Percentiles rank a stretch among this genome's conserved stretches.
These are phyloP conservation scores for Umbelopsis vinacea DNA, from an alignment of 192 early-diverging fungal species.

Conservation along the genomic window DNA sequence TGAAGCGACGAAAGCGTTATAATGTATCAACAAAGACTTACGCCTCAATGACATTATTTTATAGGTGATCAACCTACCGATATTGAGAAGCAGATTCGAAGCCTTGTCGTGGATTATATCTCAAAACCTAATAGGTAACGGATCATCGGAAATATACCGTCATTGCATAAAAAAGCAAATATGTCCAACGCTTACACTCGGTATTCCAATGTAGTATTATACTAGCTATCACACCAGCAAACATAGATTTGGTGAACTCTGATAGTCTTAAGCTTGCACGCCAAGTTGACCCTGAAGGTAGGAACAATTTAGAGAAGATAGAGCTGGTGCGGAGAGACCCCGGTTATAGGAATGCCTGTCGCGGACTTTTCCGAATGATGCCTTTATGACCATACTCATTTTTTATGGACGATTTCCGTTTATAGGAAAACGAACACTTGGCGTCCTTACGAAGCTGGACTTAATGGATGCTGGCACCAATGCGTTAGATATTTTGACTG, in stretches of 20 bases:
- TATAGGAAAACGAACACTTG: slow-evolving; percentile 67
- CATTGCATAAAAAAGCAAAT: neutral
- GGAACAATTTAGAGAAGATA: too few species aligned
- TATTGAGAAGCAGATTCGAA: slow-evolving; percentile 81
- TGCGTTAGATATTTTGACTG: slow-evolving; percentile 78
- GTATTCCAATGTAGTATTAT: slow-evolving; percentile 60
- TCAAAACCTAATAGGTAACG: slow-evolving; percentile 74
- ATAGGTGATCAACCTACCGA: slow-evolving; percentile 81
- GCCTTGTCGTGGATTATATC: slow-evolving; percentile 78
- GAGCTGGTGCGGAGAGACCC: too few species aligned
- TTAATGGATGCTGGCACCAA: slow-evolving; percentile 86
- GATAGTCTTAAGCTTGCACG: slow-evolving; percentile 85
- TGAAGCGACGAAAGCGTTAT: neutral
- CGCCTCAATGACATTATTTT: neutral
- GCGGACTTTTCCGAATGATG: too few species aligned
- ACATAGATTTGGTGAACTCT: slow-evolving; percentile 83
- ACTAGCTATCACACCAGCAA: slow-evolving; percentile 81
- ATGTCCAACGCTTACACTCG: neutral
- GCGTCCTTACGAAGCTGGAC: slow-evolving; percentile 83
- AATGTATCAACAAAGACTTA: neutral
- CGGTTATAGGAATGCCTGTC: too few species aligned
- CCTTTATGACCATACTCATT: too few species aligned
- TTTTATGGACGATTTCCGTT: too few species aligned
- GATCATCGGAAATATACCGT: neutral
- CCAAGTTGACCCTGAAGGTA: slow-evolving; percentile 76